Conservation (phyloP, 257 asterid genomes). For the Ocimum tenuiflorum region DNA sequence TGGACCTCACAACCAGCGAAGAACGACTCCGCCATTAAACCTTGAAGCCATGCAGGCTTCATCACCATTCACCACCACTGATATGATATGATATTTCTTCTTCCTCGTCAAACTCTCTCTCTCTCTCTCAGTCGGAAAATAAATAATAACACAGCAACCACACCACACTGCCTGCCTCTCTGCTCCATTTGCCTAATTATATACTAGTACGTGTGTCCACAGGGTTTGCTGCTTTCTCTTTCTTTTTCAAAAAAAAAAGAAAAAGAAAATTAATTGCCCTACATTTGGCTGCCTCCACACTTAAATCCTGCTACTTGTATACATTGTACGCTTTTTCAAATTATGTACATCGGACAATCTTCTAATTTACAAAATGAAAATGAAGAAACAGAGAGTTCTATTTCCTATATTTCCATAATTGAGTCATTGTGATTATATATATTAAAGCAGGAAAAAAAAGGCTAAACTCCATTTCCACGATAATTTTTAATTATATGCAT, state of each 20-base stretch:
- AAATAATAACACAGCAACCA: too few species aligned
- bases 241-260: too few species aligned
- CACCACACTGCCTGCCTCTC: background rate
- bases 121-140: background rate
- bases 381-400: too few species aligned
- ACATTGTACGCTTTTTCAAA: background rate
- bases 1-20: constrained; percentile 61
- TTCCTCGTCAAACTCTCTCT: background rate
- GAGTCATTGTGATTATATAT: too few species aligned
- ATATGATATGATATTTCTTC: too few species aligned
- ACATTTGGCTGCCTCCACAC: background rate
- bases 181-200: constrained; percentile 16
- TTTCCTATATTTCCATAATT: too few species aligned
- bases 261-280: background rate
- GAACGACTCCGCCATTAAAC: constrained; percentile 64
- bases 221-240: background rate
- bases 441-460: too few species aligned
- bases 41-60: constrained; percentile 84
- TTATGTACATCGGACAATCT: too few species aligned
- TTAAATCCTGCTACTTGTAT: background rate
- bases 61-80: constrained; percentile 9
- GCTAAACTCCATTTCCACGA: too few species aligned
- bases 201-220: constrained; percentile 26
- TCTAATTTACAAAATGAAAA: too few species aligned
- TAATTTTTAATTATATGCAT: too few species aligned